Evolutionary conservation across 352 stramenopile genomes (phyloP).

Genomic region (Hyaloperonospora brassicae): DNA sequence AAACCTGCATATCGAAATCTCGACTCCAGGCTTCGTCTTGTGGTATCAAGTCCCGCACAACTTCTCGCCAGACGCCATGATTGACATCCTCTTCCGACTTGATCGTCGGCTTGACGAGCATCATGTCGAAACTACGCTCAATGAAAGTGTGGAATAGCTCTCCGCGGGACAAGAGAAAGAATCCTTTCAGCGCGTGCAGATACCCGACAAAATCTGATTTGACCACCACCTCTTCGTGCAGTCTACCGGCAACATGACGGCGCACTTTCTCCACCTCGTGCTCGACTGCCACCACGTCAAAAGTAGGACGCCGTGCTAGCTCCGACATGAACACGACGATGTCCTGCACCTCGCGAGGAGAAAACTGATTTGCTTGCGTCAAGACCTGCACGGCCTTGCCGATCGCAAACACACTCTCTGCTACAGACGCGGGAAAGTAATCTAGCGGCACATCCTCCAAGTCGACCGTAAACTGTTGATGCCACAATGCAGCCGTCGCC

Average conservation of each 20-base stretch:
- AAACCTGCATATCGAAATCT: conserved; percentile 41
- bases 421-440: conserved; percentile 51
- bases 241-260: conserved; percentile 34
- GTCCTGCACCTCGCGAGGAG: conserved; percentile 39
- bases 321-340: conserved; percentile 32
- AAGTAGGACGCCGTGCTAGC: conserved; percentile 29
- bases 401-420: conserved; percentile 63
- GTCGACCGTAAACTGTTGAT: conserved; percentile 44
- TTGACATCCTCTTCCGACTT: conserved; percentile 65
- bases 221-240: conserved; percentile 64
- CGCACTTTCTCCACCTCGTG: conserved; percentile 54
- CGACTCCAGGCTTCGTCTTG: conserved; percentile 33
- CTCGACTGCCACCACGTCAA: conserved; percentile 45
- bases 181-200: conserved; percentile 48
- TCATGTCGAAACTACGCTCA: conserved; percentile 48
- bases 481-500: conserved; percentile 27
- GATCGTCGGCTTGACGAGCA: conserved; percentile 37
- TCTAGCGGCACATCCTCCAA: conserved; percentile 48
- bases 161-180: conserved; percentile 58
- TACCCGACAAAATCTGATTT: conserved; percentile 56
- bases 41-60: conserved; percentile 42
- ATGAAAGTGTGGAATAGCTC: conserved; percentile 73
- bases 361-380: conserved; percentile 37
- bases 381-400: conserved; percentile 59
- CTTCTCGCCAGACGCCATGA: conserved; percentile 44